A percentile compares a stretch with the other conserved stretches of the same genome.
phyloP scores from a whole-genome alignment of 2,329 filamentous ascomycete genomes.

The Fusarium sp. region DNA sequence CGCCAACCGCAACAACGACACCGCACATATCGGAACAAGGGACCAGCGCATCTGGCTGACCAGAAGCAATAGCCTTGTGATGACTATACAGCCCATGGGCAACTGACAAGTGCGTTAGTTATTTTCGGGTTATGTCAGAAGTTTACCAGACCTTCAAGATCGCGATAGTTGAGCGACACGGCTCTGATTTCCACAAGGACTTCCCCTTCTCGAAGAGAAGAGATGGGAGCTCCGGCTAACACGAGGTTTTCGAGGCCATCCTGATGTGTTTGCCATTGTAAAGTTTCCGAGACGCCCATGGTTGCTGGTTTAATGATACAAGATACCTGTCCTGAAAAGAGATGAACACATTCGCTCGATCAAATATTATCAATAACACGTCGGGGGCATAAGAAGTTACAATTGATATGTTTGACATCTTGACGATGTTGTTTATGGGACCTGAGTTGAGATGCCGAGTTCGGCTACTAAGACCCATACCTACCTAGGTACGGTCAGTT shows the following conservation, averaged over 20 bases:
- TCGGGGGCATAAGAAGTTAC: background rate
- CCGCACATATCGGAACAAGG: background rate
- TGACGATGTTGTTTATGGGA: background rate
- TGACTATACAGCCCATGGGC: background rate
- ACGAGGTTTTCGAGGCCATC: background rate
- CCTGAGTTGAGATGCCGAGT: background rate
- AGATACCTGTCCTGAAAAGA: background rate
- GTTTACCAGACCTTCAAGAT: background rate
- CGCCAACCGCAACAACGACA: background rate
- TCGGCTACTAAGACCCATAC: background rate
- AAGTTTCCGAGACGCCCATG: background rate
- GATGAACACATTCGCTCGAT: background rate
- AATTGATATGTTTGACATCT: background rate
- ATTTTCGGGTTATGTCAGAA: background rate
- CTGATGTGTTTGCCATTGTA: background rate
- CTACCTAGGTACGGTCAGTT: background rate
- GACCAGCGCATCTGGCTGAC: background rate
- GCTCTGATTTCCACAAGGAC: background rate
- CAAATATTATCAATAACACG: background rate
- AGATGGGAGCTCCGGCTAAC: background rate
- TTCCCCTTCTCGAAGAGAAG: background rate
- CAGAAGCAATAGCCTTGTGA: background rate
- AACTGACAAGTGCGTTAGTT: background rate
- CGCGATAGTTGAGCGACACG: background rate
- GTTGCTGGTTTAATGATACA: background rate